These are phyloP conservation scores for Diospyros lotus DNA, from an alignment of 148 eudicot genomes.

Conservation along the genomic window DNA sequence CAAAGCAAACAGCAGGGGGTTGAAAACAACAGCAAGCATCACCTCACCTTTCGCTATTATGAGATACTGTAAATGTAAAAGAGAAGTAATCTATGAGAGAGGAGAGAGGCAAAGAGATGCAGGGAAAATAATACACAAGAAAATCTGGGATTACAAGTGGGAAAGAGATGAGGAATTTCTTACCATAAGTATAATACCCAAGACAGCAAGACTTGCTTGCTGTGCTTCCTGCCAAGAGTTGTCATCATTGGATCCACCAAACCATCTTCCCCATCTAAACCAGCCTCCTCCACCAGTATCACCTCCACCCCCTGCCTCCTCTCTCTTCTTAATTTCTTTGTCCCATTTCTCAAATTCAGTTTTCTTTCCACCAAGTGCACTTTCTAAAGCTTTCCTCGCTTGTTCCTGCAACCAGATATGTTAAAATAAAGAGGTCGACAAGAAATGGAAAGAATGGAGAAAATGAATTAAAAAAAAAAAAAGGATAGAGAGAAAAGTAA, in stretches of 20 bases:
- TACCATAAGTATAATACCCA: slow-evolving; percentile 59
- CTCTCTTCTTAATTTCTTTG: slow-evolving; percentile 71
- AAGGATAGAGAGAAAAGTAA: not conserved
- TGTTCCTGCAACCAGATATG: slow-evolving; percentile 44
- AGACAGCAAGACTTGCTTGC: slow-evolving; percentile 52
- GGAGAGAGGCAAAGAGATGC: not conserved
- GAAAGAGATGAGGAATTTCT: slow-evolving; percentile 8
- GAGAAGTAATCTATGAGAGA: not conserved
- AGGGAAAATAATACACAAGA: not conserved
- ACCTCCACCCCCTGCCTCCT: slow-evolving; percentile 66
- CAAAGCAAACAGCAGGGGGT: slow-evolving; percentile 61
- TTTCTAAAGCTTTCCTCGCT: slow-evolving; percentile 89
- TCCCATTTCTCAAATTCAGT: slow-evolving; percentile 78
- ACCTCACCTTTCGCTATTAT: slow-evolving; percentile 72
- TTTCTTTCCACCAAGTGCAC: slow-evolving; percentile 80
- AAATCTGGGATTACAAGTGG: not conserved
- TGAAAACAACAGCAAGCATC: slow-evolving; percentile 58
- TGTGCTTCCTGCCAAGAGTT: slow-evolving; percentile 92
- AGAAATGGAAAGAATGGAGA: not conserved
- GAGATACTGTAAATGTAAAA: slow-evolving; percentile 44
- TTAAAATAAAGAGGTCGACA: not conserved
- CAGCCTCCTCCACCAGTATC: slow-evolving; percentile 78
- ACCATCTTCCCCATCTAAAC: slow-evolving; percentile 71
- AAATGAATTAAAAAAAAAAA: not conserved
- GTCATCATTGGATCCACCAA: slow-evolving; percentile 59